Percentiles rank a stretch among this genome's conserved stretches.
Conservation (phyloP, 495 filamentous ascomycete genomes). For the Neurospora discreta region DNA sequence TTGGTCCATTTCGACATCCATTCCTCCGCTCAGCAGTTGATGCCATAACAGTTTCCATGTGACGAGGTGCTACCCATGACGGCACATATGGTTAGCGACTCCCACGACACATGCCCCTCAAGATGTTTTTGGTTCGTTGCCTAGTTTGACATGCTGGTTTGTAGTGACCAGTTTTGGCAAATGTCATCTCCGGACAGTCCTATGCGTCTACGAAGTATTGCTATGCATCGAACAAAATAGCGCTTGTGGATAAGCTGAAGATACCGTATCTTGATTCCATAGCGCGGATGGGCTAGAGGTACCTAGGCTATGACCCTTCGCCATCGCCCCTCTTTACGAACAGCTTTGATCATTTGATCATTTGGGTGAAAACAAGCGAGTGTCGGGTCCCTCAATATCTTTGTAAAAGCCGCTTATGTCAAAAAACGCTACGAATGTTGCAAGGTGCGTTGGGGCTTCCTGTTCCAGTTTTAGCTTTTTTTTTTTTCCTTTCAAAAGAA, state of each 20-base stretch:
- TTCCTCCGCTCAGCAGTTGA: not conserved
- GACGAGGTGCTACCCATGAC: not conserved
- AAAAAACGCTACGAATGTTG: not conserved
- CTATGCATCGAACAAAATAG: not conserved
- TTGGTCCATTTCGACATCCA: not conserved
- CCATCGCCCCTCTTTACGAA: not conserved
- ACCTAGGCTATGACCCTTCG: not conserved
- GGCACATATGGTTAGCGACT: not conserved
- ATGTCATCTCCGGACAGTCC: not conserved
- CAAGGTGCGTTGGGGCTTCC: not conserved
- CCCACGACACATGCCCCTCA: not conserved
- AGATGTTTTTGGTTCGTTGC: not conserved
- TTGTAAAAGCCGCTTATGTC: not conserved
- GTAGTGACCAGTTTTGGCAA: not conserved
- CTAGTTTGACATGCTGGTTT: not conserved
- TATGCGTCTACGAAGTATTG: not conserved
- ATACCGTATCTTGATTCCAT: not conserved
- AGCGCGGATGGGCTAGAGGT: not conserved
- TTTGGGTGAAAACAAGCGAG: not conserved
- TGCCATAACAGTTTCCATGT: not conserved
- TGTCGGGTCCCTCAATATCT: not conserved
- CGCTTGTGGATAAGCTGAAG: not conserved
- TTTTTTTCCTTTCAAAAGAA: not conserved
- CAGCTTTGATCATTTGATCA: not conserved
- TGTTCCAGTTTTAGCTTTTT: not conserved